Evolutionary conservation across 257 asterid species (phyloP), one percentile per base, ranked within the genome.

Genomic region (Jaltomata sinuosa): DNA sequence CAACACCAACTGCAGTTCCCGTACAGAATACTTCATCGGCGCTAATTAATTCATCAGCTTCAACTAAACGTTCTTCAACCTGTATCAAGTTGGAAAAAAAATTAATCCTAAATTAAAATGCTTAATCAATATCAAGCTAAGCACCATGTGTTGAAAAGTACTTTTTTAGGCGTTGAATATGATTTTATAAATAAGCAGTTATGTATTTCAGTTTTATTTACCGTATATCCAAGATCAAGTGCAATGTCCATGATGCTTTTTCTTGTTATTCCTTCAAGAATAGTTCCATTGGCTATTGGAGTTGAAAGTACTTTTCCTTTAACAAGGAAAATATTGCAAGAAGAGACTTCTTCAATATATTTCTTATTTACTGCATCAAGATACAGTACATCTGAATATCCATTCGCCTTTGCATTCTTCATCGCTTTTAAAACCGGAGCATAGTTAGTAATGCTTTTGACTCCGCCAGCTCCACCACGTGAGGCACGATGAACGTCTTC

Each of bases 1-100:
- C 95, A 91, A 96, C 92, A 47, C 92, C 94, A 25, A 93, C 99
- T 15, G 99, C 99, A n/a, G 99, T 96, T 83, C 99, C 99, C 1
- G 98, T 94, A 89, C 99, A 94, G 85, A 96, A 96, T 29, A 92
- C 96, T 89, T 96, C 97, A 32, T 96, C 96, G 3, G 98, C 99
- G 8, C 79, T 87, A 8, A 89, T 78, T 40, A 94, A 69, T 85
- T 96, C 98, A 22, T 96, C 95, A 9, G 92, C 91, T 14, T 95
- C 88, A 65, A 96, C 86, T 0, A 65, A 42, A 52, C 96, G 92
- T 84, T 96, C 98, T 83, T 92, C 93, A 11, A 94, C 95, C 97
- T 95, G 89, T 16, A 18, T 52, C 47, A 16, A 31, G 32, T 25
- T 40, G 21, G 21, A 27, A 21, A 5, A 14, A 45, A 14, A 2